phyloP scores from a whole-genome alignment of 257 asterid genomes.

The Plectranthus barbatus region DNA sequence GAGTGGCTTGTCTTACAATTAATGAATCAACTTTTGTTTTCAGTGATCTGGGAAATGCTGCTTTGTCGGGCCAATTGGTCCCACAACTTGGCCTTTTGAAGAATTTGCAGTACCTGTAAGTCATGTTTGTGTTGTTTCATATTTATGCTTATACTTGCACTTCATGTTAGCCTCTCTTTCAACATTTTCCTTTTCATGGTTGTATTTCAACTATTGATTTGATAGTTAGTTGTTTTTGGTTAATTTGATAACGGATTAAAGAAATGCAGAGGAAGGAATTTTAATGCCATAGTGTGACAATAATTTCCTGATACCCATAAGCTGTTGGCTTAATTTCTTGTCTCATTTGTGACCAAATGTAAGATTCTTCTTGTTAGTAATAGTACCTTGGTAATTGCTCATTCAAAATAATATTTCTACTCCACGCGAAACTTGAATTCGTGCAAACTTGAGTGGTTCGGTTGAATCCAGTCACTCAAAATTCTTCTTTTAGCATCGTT shows the following conservation, averaged over 20 bases:
- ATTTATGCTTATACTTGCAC: neutral
- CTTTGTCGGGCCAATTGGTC: conserved; percentile 87
- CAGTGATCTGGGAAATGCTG: conserved; percentile 99
- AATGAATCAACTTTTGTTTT: conserved; percentile 8
- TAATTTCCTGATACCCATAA: neutral
- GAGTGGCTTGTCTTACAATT: neutral
- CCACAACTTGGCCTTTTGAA: conserved; percentile 88
- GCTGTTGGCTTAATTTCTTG: neutral
- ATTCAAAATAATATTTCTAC: neutral
- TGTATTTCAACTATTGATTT: neutral
- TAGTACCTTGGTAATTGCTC: neutral
- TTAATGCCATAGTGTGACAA: neutral
- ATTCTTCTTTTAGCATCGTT: neutral
- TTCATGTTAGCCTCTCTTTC: neutral
- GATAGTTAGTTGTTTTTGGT: neutral
- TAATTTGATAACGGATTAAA: neutral
- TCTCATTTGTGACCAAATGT: neutral
- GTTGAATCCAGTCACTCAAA: neutral
- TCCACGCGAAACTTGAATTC: neutral
- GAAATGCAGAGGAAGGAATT: neutral
- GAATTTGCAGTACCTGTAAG: conserved; percentile 96
- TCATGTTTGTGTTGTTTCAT: neutral
- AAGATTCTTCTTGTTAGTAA: neutral
- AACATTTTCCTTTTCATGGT: neutral
- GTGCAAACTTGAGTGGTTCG: too few relatives aligned